Conservation (phyloP, 108 stramenopile genomes). For the Conticribra guillardii region DNA sequence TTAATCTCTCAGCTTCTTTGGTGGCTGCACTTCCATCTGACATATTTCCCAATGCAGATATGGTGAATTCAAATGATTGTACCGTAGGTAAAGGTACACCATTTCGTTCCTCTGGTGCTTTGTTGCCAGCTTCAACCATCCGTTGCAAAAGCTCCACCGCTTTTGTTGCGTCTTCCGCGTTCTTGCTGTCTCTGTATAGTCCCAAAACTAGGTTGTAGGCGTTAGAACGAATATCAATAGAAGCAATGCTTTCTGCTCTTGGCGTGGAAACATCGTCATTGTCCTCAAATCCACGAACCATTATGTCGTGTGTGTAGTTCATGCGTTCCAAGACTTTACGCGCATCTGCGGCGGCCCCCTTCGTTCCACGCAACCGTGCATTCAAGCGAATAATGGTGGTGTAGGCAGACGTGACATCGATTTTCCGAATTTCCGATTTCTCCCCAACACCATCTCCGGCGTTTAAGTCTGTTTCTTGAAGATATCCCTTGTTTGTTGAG, state of each 20-base stretch:
- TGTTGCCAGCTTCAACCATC: constrained; percentile 46
- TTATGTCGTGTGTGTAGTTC: constrained; percentile 30
- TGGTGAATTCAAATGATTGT: constrained; percentile 48
- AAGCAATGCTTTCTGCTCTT: constrained; percentile 19
- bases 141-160: constrained; percentile 40
- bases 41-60: constrained; percentile 36
- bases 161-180: constrained; percentile 26
- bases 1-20: constrained; percentile 36
- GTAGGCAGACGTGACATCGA: constrained; percentile 56
- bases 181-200: constrained; percentile 40
- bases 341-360: constrained; percentile 34
- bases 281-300: constrained; percentile 17
- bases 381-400: constrained; percentile 39
- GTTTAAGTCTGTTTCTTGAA: background rate
- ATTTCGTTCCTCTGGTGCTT: constrained; percentile 13
- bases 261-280: background rate
- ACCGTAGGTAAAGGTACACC: constrained; percentile 45
- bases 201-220: constrained; percentile 49
- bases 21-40: constrained; percentile 18
- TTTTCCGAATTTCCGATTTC: background rate
- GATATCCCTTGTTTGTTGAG: constrained; percentile 27
- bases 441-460: background rate
- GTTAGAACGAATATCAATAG: constrained; percentile 45
- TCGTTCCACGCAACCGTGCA: constrained; percentile 35
- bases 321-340: constrained; percentile 42